These are phyloP conservation scores for Cyberlindnera mississippiensis DNA, from an alignment of 805 yeast genomes.

Conservation along the genomic window DNA sequence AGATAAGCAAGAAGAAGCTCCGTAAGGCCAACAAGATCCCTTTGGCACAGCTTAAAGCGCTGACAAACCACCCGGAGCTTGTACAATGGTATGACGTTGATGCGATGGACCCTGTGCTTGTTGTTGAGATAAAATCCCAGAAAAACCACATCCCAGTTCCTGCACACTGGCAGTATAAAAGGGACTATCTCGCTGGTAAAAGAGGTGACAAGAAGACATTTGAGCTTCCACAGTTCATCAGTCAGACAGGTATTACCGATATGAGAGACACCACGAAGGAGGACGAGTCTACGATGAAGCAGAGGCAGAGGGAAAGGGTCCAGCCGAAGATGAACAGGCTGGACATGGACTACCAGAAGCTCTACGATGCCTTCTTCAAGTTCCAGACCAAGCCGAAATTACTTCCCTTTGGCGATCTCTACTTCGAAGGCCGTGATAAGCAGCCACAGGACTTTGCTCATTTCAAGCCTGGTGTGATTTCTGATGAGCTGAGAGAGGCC, in stretches of 20 bases:
- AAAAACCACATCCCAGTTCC: slow-evolving; percentile 78
- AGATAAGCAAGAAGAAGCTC: slow-evolving; percentile 46
- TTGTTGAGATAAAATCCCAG: slow-evolving; percentile 57
- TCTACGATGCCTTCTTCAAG: slow-evolving; percentile 85
- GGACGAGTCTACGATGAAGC: slow-evolving; percentile 56
- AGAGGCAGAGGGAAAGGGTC: slow-evolving; percentile 73
- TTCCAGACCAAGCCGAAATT: slow-evolving; percentile 71
- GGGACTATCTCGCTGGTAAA: slow-evolving; percentile 66
- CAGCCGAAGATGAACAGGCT: slow-evolving; percentile 85
- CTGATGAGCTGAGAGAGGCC: slow-evolving; percentile 60
- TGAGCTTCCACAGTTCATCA: slow-evolving; percentile 71
- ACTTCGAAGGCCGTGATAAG: slow-evolving; percentile 69
- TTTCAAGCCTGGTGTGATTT: slow-evolving; percentile 64
- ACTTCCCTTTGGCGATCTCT: slow-evolving; percentile 68
- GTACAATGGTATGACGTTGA: slow-evolving; percentile 89
- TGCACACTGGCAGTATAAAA: slow-evolving; percentile 73
- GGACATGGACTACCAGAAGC: slow-evolving; percentile 78
- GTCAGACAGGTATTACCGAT: slow-evolving; percentile 79
- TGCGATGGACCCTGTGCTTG: slow-evolving; percentile 70
- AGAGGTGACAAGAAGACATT: slow-evolving; percentile 72
- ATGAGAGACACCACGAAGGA: slow-evolving; percentile 65
- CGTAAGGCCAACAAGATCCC: slow-evolving; percentile 55
- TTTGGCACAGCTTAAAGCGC: slow-evolving; percentile 61
- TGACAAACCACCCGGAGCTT: slow-evolving; percentile 58
- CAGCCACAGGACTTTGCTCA: slow-evolving; percentile 41